phyloP scores from a whole-genome alignment of 2,329 filamentous ascomycete genomes.

The Hypoxylon sp. region DNA sequence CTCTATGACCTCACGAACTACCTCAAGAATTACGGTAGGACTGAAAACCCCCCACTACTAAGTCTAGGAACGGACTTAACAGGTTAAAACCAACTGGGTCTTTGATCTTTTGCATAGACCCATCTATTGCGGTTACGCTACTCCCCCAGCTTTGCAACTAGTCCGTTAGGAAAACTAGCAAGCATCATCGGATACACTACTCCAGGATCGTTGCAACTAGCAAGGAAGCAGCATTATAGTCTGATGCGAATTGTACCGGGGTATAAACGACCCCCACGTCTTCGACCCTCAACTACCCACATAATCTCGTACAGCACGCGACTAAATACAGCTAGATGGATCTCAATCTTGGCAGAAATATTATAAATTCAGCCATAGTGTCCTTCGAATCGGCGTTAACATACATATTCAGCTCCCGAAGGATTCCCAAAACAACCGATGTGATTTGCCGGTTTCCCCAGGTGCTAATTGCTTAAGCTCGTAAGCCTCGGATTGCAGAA shows the following conservation, averaged over 20 bases:
- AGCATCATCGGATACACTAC: constrained; percentile 14
- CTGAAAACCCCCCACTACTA: neutral
- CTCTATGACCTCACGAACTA: constrained; percentile 5
- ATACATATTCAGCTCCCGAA: constrained; percentile 27
- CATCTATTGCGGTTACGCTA: constrained; percentile 1
- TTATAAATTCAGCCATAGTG: constrained; percentile 31
- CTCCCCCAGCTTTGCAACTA: neutral
- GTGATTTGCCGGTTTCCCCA: constrained; percentile 1
- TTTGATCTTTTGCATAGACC: neutral
- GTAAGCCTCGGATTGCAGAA: constrained; percentile 3
- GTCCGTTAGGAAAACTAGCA: constrained; percentile 11
- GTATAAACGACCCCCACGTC: constrained; percentile 21
- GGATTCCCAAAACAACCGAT: constrained; percentile 20
- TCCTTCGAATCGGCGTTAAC: constrained; percentile 20
- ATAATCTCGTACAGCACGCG: constrained; percentile 1
- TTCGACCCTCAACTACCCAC: constrained; percentile 9
- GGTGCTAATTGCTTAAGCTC: constrained; percentile 6
- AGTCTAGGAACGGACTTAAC: neutral
- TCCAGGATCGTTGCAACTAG: constrained; percentile 20
- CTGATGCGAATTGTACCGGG: constrained; percentile 13
- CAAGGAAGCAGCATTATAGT: constrained; percentile 12
- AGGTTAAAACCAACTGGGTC: neutral
- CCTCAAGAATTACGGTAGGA: neutral
- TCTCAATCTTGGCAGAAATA: constrained; percentile 19
- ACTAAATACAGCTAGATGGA: constrained; percentile 21